Evolutionary conservation across 495 filamentous ascomycete genomes (phyloP).

Genomic region (Neurospora hispaniola): DNA sequence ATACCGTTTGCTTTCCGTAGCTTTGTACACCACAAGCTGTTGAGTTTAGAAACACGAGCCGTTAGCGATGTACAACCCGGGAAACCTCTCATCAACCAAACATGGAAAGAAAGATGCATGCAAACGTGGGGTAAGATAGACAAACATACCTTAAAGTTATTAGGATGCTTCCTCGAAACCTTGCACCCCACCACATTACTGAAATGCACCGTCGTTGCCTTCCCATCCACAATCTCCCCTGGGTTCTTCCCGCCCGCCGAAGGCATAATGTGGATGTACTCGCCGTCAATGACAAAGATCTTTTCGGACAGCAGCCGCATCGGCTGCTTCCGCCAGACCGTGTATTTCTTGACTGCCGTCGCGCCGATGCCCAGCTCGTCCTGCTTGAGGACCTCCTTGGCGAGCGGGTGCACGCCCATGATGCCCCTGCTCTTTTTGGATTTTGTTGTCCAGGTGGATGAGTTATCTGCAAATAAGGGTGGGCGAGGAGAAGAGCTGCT

Average conservation of each 20-base stretch:
- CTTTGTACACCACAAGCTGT: slow-evolving; percentile 65
- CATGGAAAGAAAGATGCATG: background rate
- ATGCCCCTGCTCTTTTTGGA: slow-evolving; percentile 25
- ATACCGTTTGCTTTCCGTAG: slow-evolving; percentile 84
- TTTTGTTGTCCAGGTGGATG: slow-evolving; percentile 57
- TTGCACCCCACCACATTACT: slow-evolving; percentile 89
- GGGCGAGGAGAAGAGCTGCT: slow-evolving; percentile 74
- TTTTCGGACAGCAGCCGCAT: slow-evolving; percentile 85
- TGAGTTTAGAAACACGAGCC: background rate
- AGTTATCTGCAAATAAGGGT: slow-evolving; percentile 50
- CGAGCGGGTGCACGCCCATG: slow-evolving; percentile 62
- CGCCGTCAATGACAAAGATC: slow-evolving; percentile 81
- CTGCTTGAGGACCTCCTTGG: slow-evolving; percentile 54
- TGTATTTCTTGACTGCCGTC: slow-evolving; percentile 68
- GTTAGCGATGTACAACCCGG: background rate
- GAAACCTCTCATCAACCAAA: background rate
- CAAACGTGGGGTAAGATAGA: background rate
- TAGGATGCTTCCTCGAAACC: slow-evolving; percentile 80
- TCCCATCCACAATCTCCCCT: slow-evolving; percentile 43
- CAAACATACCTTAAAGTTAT: slow-evolving; percentile 65
- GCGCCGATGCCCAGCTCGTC: slow-evolving; percentile 54
- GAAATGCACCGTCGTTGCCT: slow-evolving; percentile 86
- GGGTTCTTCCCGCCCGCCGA: slow-evolving; percentile 38
- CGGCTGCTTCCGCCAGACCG: slow-evolving; percentile 83
- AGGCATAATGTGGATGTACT: slow-evolving; percentile 93